Evolutionary conservation across 495 filamentous ascomycete species (phyloP).

Genomic region (Jackrogersella multiformis): DNA sequence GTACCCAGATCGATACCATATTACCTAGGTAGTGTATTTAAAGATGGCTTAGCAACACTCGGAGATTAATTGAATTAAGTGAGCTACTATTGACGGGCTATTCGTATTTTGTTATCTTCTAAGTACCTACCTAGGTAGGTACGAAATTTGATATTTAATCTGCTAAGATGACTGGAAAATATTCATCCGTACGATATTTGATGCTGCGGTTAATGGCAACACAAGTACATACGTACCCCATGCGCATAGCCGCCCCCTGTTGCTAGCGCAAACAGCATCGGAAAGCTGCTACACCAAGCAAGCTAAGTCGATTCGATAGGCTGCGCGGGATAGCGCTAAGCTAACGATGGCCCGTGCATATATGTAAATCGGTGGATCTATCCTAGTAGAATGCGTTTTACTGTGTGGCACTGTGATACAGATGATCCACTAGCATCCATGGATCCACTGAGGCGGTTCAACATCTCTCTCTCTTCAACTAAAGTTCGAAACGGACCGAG

Average conservation of each 20-base stretch:
- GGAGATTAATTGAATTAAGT: constrained; percentile 11
- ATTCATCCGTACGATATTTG: constrained; percentile 13
- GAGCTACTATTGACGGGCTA: constrained; percentile 4
- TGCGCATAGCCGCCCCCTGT: constrained; percentile 35
- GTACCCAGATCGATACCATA: no score
- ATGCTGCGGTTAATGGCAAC: constrained; percentile 11
- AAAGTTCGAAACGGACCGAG: constrained; percentile 26
- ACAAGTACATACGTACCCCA: constrained; percentile 5
- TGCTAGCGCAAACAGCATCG: constrained; percentile 20
- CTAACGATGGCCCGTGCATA: not conserved
- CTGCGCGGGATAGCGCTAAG: constrained; percentile 8
- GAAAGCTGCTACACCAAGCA: constrained; percentile 12
- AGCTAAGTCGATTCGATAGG: constrained; percentile 26
- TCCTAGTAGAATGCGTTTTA: constrained; percentile 12
- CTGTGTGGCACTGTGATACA: constrained; percentile 19
- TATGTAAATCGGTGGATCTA: not conserved
- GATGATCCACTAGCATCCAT: no score
- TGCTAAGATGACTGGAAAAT: not conserved
- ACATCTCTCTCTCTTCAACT: not conserved
- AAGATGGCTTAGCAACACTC: constrained; percentile 29
- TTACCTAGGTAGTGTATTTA: no score
- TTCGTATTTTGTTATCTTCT: not conserved
- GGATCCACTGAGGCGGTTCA: constrained; percentile 33
- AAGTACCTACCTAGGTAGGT: no score
- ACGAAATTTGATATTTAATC: no score